Conservation (phyloP, 352 stramenopile genomes). For the Saprolegnia parasitica region DNA sequence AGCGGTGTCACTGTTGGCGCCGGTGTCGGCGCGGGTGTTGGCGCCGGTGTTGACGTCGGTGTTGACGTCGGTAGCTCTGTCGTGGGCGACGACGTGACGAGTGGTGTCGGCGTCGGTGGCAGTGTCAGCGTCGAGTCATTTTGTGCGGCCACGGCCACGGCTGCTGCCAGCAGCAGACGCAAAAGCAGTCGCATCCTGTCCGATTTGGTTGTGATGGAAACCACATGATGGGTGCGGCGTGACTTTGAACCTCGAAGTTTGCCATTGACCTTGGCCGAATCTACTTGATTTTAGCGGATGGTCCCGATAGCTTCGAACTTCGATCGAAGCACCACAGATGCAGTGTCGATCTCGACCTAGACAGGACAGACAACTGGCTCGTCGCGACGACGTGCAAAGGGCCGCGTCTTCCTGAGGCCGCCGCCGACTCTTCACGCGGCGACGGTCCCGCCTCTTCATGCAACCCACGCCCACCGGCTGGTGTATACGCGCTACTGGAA, state of each 20-base stretch:
- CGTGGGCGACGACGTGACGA: background rate
- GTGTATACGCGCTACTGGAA: too few species aligned
- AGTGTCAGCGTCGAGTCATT: background rate
- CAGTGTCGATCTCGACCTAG: constrained; percentile 1
- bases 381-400: background rate
- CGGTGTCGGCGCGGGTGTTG: background rate
- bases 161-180: background rate
- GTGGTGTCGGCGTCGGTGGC: background rate
- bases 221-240: background rate
- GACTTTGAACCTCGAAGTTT: constrained; percentile 11
- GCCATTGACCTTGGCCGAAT: background rate
- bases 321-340: background rate
- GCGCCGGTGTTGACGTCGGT: background rate
- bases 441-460: too few species aligned
- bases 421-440: too few species aligned
- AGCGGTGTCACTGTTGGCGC: background rate
- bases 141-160: background rate
- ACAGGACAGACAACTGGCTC: background rate
- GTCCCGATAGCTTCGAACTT: constrained; percentile 1
- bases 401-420: too few species aligned
- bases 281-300: background rate
- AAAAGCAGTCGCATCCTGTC: background rate
- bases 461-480: too few species aligned
- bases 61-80: background rate
- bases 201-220: background rate